Base-by-base conservation (phyloP, 2,329 filamentous ascomycete species). In the Aspergillus flavus region DNA sequence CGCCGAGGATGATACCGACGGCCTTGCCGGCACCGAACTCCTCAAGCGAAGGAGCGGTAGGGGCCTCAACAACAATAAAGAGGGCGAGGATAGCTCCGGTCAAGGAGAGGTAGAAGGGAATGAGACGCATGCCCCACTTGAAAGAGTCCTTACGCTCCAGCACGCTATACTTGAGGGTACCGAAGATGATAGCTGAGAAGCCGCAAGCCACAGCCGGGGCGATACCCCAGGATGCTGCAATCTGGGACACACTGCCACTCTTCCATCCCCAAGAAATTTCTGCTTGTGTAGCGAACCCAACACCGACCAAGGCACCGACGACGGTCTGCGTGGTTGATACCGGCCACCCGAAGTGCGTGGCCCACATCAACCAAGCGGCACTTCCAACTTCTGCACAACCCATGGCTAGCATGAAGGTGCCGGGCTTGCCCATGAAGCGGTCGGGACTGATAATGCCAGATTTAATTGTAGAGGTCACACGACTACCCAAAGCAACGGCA, bases 61-160 rank as follows among this genome's bases (percentile, higher is more conserved):
- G 71, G 5, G 69, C 70, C 62, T 73, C 70, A 63, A 84, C 76
- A 54, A 90, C 82, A 61, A 91, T 85, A 64, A 90, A 85, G 72
- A 91, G 77, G 5, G 83, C 81, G 50, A 84, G 80, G 57, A 85
- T 65, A n/a, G 77, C 82, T 50, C 77, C 81, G 0, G 83, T 84
- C 56, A 80, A 67, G 55, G 82, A 78, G 58, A 85, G 80, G 71
- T 84, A 86, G 71, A 81, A 73, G 4, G 83, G 82, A 39, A 83
- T 81, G 41, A 82, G 73, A 55, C 77, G 79, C 72, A 86, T 78
- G 3, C 79, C 82, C 78, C 81, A 82, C 59, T 82, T 81, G 63
- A 85, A 79, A 0, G 83, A 77, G 60, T 85, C 81, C 23, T 73
- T 69, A 61, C 83, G 81, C 66, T 84, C 78, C 39, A 84, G 82